Percentiles rank a stretch among this genome's conserved stretches.
Conservation (phyloP, 805 yeast species). For the Scheffersomyces stipitis region DNA sequence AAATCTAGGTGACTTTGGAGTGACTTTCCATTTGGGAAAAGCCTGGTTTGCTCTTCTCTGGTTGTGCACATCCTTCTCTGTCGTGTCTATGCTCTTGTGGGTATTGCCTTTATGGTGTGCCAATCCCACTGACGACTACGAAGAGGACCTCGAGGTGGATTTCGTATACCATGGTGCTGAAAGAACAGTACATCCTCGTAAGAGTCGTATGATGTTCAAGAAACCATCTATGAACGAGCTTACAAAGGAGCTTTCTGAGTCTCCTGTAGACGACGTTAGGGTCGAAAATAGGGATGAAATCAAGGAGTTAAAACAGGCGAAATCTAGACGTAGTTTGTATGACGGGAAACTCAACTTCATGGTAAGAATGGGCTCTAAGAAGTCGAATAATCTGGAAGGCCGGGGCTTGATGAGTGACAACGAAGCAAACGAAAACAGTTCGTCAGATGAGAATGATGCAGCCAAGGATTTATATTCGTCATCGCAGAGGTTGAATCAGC, state of each 20-base stretch:
- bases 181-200: not conserved
- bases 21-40: slow-evolving; percentile 41
- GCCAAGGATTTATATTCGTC: too few relatives aligned
- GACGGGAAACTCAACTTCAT: not conserved
- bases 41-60: slow-evolving; percentile 44
- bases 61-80: slow-evolving; percentile 26
- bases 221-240: not conserved
- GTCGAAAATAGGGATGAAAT: too few relatives aligned
- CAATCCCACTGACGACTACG: slow-evolving; percentile 38
- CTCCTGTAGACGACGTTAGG: too few relatives aligned
- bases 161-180: not conserved
- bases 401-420: slow-evolving; percentile 1
- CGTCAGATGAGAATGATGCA: not conserved
- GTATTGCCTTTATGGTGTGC: slow-evolving; percentile 51
- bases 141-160: slow-evolving; percentile 16
- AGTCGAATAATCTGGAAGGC: slow-evolving; percentile 1
- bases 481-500: not conserved
- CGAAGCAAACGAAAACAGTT: not conserved
- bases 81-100: slow-evolving; percentile 33
- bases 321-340: not conserved
- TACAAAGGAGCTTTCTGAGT: not conserved
- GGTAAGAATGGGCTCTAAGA: not conserved
- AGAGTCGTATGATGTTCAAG: not conserved
- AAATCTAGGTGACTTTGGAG: slow-evolving; percentile 48
- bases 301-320: not conserved